Percentiles rank a stretch among this genome's conserved stretches.
phyloP scores from a whole-genome alignment of 2,329 filamentous ascomycete species.

The Cladosporium sp. region DNA sequence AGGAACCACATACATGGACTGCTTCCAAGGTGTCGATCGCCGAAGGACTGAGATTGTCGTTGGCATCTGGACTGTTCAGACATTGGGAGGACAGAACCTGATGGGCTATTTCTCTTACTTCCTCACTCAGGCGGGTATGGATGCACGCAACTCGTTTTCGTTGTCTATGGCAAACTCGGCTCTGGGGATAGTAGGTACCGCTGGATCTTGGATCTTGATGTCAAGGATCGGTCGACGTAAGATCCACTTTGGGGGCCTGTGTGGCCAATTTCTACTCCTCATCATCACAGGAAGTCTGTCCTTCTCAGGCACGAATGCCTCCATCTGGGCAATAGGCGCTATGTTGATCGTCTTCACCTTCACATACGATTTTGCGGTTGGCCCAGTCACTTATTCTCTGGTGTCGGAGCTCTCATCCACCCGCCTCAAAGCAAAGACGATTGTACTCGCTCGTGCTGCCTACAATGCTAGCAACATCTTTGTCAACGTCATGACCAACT shows the following conservation, averaged over 20 bases:
- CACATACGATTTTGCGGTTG: constrained; percentile 25
- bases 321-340: constrained; percentile 23
- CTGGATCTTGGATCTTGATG: constrained; percentile 77
- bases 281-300: constrained; percentile 46
- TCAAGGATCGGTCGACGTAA: constrained; percentile 65
- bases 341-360: constrained; percentile 18
- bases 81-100: constrained; percentile 4
- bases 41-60: constrained; percentile 46
- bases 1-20: constrained; percentile 26
- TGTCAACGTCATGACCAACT: constrained; percentile 10
- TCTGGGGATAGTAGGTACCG: constrained; percentile 70
- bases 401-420: constrained; percentile 55
- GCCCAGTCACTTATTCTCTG: constrained; percentile 17
- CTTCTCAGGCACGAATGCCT: constrained; percentile 42
- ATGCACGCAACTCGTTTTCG: constrained; percentile 35
- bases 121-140: constrained; percentile 42
- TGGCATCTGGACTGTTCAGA: constrained; percentile 44
- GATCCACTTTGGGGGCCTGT: constrained; percentile 70
- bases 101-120: constrained; percentile 41
- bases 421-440: constrained; percentile 80
- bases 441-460: constrained; percentile 75
- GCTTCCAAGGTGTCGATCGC: constrained; percentile 32
- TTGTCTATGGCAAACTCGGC: constrained; percentile 51
- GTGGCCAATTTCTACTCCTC: constrained; percentile 67
- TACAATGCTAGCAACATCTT: constrained; percentile 28